Evolutionary conservation across 2,329 filamentous ascomycete species (phyloP).

Genomic region (Fusarium udum): DNA sequence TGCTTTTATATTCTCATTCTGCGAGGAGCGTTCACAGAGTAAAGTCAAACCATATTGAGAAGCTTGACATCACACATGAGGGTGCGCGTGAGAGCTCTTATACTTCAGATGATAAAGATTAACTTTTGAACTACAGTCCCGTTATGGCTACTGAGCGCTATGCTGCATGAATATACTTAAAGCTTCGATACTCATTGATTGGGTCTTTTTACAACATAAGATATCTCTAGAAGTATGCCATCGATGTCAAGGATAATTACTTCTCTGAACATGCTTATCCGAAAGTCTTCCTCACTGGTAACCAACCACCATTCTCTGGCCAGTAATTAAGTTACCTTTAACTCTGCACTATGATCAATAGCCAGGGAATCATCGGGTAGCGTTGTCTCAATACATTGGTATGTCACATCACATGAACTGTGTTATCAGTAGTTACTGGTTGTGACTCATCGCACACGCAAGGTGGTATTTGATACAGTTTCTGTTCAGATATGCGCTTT

Average conservation of each 20-base stretch:
- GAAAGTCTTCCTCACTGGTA: not conserved
- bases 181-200: accelerated
- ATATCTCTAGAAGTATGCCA: too few relatives aligned
- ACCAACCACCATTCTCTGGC: not conserved
- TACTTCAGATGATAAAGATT: accelerated
- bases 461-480: not conserved
- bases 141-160: not conserved
- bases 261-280: not conserved
- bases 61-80: accelerated
- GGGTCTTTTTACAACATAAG: accelerated
- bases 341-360: accelerated
- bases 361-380: not conserved
- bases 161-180: accelerated
- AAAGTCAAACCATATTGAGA: not conserved
- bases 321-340: accelerated
- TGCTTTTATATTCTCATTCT: not conserved
- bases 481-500: not conserved
- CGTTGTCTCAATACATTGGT: accelerated
- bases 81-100: too few relatives aligned
- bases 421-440: not conserved
- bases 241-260: not conserved
- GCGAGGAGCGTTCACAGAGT: accelerated
- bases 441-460: not conserved
- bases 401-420: not conserved
- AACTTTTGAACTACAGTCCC: not conserved